These are phyloP conservation scores for Pneumocystis wakefieldiae DNA, from an alignment of 1,139 yeast genomes.

Conservation along the genomic window DNA sequence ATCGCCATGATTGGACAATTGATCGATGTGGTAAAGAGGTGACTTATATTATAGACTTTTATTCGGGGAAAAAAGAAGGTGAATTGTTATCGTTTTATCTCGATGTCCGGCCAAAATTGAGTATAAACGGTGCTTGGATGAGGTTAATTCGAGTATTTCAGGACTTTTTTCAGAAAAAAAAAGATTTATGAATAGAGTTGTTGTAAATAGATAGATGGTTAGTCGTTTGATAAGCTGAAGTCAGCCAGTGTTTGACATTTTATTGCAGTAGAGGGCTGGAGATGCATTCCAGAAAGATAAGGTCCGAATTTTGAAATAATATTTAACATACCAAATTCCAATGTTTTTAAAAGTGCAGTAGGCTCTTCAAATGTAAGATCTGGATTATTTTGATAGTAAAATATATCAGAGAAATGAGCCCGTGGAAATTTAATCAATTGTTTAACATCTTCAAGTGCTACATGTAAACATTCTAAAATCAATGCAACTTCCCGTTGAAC, in stretches of 20 bases:
- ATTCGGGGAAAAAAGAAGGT: slow-evolving; percentile 46
- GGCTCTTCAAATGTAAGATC: slow-evolving; percentile 10
- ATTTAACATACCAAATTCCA: slow-evolving; percentile 19
- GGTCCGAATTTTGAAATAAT: slow-evolving; percentile 19
- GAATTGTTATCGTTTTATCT: slow-evolving; percentile 50
- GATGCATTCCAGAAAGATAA: slow-evolving; percentile 17
- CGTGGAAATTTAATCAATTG: slow-evolving; percentile 21
- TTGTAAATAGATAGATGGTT: not conserved
- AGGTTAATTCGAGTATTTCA: slow-evolving; percentile 28
- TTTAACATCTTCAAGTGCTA: slow-evolving; percentile 19
- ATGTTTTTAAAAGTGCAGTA: slow-evolving; percentile 14
- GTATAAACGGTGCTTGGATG: slow-evolving; percentile 66
- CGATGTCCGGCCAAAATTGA: slow-evolving; percentile 84
- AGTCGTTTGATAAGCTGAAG: not conserved
- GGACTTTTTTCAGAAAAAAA: slow-evolving; percentile 38
- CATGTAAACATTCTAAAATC: slow-evolving; percentile 20
- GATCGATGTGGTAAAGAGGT: slow-evolving; percentile 70
- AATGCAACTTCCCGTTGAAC: slow-evolving; percentile 28
- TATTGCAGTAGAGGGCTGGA: slow-evolving; percentile 5
- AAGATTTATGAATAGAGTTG: not conserved
- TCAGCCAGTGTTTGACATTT: not conserved
- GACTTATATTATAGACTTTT: slow-evolving; percentile 88
- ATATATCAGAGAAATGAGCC: slow-evolving; percentile 24
- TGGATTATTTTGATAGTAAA: not conserved
- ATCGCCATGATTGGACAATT: slow-evolving; percentile 92